Percentiles rank a stretch among this genome's conserved stretches.
These are phyloP conservation scores for Fistulifera pelliculosa DNA, from an alignment of 108 stramenopile species.

Conservation along the genomic window DNA sequence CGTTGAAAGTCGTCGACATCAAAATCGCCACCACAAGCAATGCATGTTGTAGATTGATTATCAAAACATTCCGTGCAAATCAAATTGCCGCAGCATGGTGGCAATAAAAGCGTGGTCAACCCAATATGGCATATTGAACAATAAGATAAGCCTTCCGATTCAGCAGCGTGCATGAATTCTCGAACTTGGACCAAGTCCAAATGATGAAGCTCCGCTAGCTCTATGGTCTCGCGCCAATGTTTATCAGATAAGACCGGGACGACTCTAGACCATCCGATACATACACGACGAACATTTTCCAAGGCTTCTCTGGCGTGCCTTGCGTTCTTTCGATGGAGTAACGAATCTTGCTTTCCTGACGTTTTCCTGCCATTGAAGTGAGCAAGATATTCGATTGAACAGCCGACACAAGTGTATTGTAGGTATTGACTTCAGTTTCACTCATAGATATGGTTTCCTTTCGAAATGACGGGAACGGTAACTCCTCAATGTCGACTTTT, in stretches of 20 bases:
- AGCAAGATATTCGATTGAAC: slow-evolving; percentile 52
- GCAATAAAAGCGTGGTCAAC: slow-evolving; percentile 53
- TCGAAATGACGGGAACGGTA: slow-evolving; percentile 42
- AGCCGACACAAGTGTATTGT: slow-evolving; percentile 68
- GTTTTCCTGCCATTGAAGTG: slow-evolving; percentile 77
- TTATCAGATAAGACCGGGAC: slow-evolving; percentile 30
- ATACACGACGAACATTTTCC: slow-evolving; percentile 60
- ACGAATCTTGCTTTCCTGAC: slow-evolving; percentile 69
- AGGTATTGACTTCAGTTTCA: slow-evolving; percentile 41
- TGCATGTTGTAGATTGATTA: slow-evolving; percentile 31
- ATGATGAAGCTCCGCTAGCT: slow-evolving; percentile 30
- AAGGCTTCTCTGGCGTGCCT: slow-evolving; percentile 54
- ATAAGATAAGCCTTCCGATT: slow-evolving; percentile 36
- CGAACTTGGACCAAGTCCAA: slow-evolving; percentile 27
- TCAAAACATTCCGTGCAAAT: slow-evolving; percentile 82
- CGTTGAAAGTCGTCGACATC: slow-evolving; percentile 76
- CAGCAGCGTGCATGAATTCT: slow-evolving; percentile 45
- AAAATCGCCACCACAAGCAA: slow-evolving; percentile 42
- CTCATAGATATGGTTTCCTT: slow-evolving; percentile 43
- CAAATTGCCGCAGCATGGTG: slow-evolving; percentile 63
- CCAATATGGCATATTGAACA: slow-evolving; percentile 56
- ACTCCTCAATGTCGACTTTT: slow-evolving; percentile 54
- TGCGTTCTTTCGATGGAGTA: slow-evolving; percentile 56
- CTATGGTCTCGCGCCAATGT: slow-evolving; percentile 54
- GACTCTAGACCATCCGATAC: slow-evolving; percentile 61